Evolutionary conservation across 371 early-diverging fungal species (phyloP).

Genomic region (Mortierella sp.): DNA sequence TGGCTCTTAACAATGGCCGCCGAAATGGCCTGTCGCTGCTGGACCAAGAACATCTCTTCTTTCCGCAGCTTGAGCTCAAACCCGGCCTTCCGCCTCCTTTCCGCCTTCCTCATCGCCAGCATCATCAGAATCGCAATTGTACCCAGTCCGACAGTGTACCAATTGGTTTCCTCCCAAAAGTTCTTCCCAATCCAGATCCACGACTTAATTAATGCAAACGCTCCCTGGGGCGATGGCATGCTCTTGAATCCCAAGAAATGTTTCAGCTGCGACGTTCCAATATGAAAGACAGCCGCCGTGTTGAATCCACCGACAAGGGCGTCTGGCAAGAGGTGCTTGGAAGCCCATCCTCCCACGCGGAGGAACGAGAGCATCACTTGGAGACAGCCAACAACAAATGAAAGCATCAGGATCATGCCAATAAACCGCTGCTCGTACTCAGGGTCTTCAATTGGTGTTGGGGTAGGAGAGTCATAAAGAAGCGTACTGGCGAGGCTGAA

Average conservation of each 20-base stretch:
- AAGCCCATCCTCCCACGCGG: constrained; percentile 55
- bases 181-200: constrained; percentile 52
- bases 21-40: constrained; percentile 49
- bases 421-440: constrained; percentile 43
- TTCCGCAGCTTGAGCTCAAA: constrained; percentile 29
- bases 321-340: constrained; percentile 61
- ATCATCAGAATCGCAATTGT: constrained; percentile 48
- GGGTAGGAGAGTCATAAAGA: constrained; percentile 18
- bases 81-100: constrained; percentile 26
- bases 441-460: constrained; percentile 13
- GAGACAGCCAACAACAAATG: constrained; percentile 57
- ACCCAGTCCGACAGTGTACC: constrained; percentile 54
- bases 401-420: constrained; percentile 57
- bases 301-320: constrained; percentile 64
- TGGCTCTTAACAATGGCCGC: constrained; percentile 32
- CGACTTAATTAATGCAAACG: constrained; percentile 54
- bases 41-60: constrained; percentile 39
- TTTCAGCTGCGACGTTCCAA: constrained; percentile 65
- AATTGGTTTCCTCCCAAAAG: constrained; percentile 40
- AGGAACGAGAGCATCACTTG: constrained; percentile 44
- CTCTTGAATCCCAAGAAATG: constrained; percentile 62
- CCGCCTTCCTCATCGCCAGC: constrained; percentile 41
- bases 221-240: constrained; percentile 45
- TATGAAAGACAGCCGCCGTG: constrained; percentile 62
- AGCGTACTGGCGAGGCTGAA: constrained; percentile 29